These are phyloP conservation scores for Ascochyta lentis DNA, from an alignment of 2,329 filamentous ascomycete genomes.

Conservation along the genomic window DNA sequence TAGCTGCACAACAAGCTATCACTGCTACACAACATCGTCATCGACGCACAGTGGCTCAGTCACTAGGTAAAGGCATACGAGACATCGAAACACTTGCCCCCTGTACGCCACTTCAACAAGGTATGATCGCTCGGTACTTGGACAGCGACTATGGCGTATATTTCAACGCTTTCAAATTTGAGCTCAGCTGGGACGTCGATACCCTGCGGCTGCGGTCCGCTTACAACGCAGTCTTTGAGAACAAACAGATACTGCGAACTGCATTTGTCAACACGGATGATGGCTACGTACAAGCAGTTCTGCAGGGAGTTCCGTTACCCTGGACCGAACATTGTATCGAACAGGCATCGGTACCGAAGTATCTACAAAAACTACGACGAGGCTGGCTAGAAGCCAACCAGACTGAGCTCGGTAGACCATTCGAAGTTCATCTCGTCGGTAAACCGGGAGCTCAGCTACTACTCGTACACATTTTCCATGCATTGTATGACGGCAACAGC, in stretches of 20 bases:
- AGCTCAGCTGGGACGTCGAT: constrained; percentile 58
- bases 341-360: constrained; percentile 25
- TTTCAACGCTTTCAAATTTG: constrained; percentile 76
- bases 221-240: constrained; percentile 62
- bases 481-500: constrained; percentile 84
- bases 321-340: constrained; percentile 28
- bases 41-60: constrained; percentile 58
- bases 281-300: constrained; percentile 76
- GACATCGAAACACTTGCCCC: constrained; percentile 77
- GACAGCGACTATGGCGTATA: constrained; percentile 68
- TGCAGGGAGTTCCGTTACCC: constrained; percentile 51
- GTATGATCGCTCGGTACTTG: constrained; percentile 77
- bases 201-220: constrained; percentile 59
- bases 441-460: constrained; percentile 52
- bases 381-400: constrained; percentile 44
- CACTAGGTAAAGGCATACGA: constrained; percentile 58
- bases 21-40: constrained; percentile 70
- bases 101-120: constrained; percentile 85
- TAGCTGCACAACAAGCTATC: constrained; percentile 66
- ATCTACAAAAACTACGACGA: background rate
- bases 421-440: constrained; percentile 58
- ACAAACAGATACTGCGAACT: constrained; percentile 72
- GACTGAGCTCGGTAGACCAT: constrained; percentile 58
- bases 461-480: constrained; percentile 79
- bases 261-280: constrained; percentile 75